Base-by-base conservation (phyloP, 192 early-diverging fungal genomes). In the Physocladia obscura region DNA sequence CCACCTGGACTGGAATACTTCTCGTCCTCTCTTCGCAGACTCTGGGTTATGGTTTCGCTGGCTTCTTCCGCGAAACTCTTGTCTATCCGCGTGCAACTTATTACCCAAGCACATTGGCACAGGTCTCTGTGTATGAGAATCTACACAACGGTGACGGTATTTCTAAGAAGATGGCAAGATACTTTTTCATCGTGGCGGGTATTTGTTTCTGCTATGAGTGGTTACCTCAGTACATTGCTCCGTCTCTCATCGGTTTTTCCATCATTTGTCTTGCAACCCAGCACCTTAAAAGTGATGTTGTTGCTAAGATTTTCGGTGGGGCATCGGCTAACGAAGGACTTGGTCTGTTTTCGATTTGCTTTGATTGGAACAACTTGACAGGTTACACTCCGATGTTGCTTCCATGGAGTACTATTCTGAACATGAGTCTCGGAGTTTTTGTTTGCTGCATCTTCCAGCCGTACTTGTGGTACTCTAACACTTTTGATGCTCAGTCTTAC, bases 1-100 rank as follows among this genome's bases (percentile, higher is more conserved):
- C 52, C 8, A 31, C 29, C n/a, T 63, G 36, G 27, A 22, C 49
- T 13, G 63, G 37, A 3, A 62, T 70, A 8, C n/a, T 69, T 17
- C 22, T 58, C 19, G 63, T 70, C 26, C 56, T 70, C 13, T 70
- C 65, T 3, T 63, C 91, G 52, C 81, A 86, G 62, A 54, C 84
- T 52, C 74, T 90, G 71, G 86, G 85, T 29, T 87, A 81, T 49
- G 85, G 88, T 51, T 73, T 88, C 74, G 89, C 87, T 51, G 92
- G 87, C 57, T 74, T 88, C 21, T 83, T 81, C 67, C 87, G 91
- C 39, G 78, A 84, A n/a, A 91, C 86, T 74, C 83, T 95, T 21
- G 92, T 95, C 2, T 88, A 90, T 39, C 92, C 92, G 8, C 77
- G 88, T 3, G 75, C 84, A 4, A 93, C 93, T 89, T 81, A 92